These are phyloP conservation scores for Dryadomyces quercivorus DNA, from an alignment of 2,329 filamentous ascomycete genomes.

Conservation along the genomic window DNA sequence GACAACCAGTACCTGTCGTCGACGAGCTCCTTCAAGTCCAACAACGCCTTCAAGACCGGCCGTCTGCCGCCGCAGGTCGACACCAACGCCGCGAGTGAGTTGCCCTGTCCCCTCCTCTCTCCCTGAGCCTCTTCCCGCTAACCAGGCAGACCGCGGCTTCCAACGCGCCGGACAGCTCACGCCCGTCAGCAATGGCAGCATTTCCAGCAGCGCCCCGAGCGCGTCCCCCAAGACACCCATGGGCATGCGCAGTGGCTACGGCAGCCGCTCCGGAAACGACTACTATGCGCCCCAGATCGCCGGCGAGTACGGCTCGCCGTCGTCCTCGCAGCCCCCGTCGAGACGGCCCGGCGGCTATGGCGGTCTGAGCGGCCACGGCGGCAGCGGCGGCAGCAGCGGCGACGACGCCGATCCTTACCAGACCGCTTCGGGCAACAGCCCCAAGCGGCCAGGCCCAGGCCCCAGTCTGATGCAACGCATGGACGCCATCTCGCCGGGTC, in stretches of 20 bases:
- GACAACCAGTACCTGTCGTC: conserved; percentile 24
- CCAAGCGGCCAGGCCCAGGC: conserved; percentile 21
- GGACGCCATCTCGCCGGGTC: conserved; percentile 53
- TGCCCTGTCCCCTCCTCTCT: not conserved
- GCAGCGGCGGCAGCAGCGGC: not conserved
- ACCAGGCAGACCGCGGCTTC: conserved; percentile 37
- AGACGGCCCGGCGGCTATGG: conserved; percentile 37
- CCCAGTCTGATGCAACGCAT: conserved; percentile 44
- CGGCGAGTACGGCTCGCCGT: conserved; percentile 26
- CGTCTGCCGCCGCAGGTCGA: conserved; percentile 43
- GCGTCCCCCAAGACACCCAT: conserved; percentile 51
- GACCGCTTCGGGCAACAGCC: conserved; percentile 30
- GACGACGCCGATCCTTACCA: conserved; percentile 28
- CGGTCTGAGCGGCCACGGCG: conserved; percentile 30
- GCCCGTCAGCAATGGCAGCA: conserved; percentile 50
- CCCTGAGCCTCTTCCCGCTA: no score
- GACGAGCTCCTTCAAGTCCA: conserved; percentile 8
- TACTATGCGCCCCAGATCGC: conserved; percentile 35
- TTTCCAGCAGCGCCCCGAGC: conserved; percentile 44
- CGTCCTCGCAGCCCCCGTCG: conserved; percentile 18
- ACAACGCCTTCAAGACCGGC: conserved; percentile 24
- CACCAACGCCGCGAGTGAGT: conserved; percentile 43
- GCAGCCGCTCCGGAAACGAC: conserved; percentile 28
- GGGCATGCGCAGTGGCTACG: conserved; percentile 21
- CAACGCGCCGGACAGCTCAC: conserved; percentile 46